Evolutionary conservation across 2,329 filamentous ascomycete genomes (phyloP).

Genomic region (Tolypocladium endophyticum): DNA sequence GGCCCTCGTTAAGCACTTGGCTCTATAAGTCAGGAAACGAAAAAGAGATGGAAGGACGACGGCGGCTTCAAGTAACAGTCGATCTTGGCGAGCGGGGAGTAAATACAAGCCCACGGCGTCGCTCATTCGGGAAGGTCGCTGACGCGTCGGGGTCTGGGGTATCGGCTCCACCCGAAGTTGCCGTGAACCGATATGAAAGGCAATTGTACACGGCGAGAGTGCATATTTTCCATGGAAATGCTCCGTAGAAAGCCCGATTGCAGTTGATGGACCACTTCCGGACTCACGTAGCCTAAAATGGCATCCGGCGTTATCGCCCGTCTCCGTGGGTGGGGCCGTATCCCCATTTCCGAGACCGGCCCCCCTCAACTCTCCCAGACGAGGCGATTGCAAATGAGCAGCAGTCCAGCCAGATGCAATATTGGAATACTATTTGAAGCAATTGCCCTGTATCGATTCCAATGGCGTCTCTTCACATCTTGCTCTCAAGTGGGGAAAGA

Average conservation of each 20-base stretch:
- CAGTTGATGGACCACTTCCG: too few relatives aligned
- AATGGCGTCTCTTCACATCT: background rate
- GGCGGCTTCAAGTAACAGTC: background rate
- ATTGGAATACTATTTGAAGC: background rate
- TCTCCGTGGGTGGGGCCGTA: background rate
- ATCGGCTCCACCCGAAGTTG: background rate
- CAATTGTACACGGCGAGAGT: too few relatives aligned
- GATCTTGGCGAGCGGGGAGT: background rate
- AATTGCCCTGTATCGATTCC: background rate
- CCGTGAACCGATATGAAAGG: too few relatives aligned
- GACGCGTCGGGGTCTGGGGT: background rate
- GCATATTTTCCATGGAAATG: too few relatives aligned
- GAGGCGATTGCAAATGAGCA: background rate
- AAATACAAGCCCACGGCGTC: background rate
- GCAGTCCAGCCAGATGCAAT: background rate
- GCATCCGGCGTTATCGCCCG: background rate
- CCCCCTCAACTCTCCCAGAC: background rate
- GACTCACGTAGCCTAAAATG: too few relatives aligned
- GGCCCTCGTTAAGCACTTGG: background rate
- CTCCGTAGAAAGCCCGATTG: too few relatives aligned
- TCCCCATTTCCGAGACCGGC: background rate
- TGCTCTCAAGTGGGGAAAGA: background rate
- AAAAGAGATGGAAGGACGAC: background rate
- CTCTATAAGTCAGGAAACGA: background rate
- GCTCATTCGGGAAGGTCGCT: background rate